Evolutionary conservation across 2,329 filamentous ascomycete species (phyloP), one percentile per base, ranked within the genome.

Genomic region (Colletotrichum sp.): DNA sequence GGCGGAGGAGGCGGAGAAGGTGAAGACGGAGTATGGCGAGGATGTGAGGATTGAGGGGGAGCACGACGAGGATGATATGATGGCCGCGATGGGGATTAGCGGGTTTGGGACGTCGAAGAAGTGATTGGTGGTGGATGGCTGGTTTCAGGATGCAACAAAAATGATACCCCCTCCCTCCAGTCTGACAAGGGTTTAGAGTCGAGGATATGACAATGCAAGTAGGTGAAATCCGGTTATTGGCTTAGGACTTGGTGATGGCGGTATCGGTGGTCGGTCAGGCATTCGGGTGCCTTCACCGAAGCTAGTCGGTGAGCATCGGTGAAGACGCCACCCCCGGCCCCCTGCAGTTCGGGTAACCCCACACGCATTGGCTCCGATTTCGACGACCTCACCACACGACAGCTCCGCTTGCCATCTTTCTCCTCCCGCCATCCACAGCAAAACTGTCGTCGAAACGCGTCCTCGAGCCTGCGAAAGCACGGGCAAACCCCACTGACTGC

Each of bases 41-140:
- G 92, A 94, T 82, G 89, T 93, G 71, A 84, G 92, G 68, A 86
- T 93, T 75, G 91, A 93, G 81, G 92, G 92, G n/a, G 91, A 94
- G 84, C 92, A 94, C 83, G 92, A 94, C 74, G 92, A 93, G 83
- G 91, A 94, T 77, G 92, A 93, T 81, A 92, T 94, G 92, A 91
- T 92, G 90, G 91, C 91, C 13, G 89, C 90, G 75, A 92, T 94
- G 90, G 92, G 92, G 0, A 91, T 93, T 77, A 88, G 88, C 2
- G 92, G 92, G 1, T 94, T 94, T 83, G 92, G 92, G 10, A 86
- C 86, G 10, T 90, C 90, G 4, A 91, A 91, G 83, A 86, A 79
- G 81, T 57, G 16, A 72, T 6, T 21, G 18, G 12, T 18, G n/a
- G 30, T 74, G 77, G 26, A 32, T 69, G 57, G 52, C 32, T 48